Evolutionary conservation across 2,329 filamentous ascomycete genomes (phyloP), one percentile per base, ranked within the genome.

Genomic region (Exophiala phaeomuriformis): DNA sequence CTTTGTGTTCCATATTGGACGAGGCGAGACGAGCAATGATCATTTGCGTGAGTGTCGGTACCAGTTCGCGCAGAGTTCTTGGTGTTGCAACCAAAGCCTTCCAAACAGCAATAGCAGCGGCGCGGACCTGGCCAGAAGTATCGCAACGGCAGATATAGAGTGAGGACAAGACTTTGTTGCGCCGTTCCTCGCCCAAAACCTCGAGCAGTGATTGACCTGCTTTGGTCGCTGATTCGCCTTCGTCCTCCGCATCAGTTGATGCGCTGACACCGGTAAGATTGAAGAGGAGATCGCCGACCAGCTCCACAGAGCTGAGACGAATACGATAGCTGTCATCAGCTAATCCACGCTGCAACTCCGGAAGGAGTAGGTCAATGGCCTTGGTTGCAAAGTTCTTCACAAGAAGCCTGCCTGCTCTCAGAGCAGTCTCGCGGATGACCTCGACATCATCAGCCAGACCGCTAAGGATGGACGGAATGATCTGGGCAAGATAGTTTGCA

Each of bases 301-400:
- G 79, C 73, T 98, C 93, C 55, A 98, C 93, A 45, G 94, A 98
- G 70, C 91, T 97, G 68, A 98, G 85, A 76, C 93, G 88, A 65
- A 98, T 98, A 65, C 93, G 88, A 72, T 97, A 93, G 72, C 83
- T 98, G 70, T 97, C 89, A 69, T 98, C 91, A n/a, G 90, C 91
- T 61, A 98, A 79, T 68, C 93, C 93, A 63, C 93, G 86, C 73
- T 98, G 93, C 58, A 98, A 80, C 69, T 98, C 93, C 4, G 93
- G 93, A 52, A 98, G 78, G 12, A 98, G 77, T 12, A 98, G 80
- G 67, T 98, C 94, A 48, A 98, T 94, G 36, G 93, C 88, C 66
- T 90, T 88, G 49, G 90, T 87, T 29, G 94, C 90, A 69, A 98
- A 98, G 71, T 98, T 98, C 77, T 98, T 98, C 68, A 98, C 94